Conservation (phyloP, 768 basidiomycete species). For the Lactarius quietus region DNA sequence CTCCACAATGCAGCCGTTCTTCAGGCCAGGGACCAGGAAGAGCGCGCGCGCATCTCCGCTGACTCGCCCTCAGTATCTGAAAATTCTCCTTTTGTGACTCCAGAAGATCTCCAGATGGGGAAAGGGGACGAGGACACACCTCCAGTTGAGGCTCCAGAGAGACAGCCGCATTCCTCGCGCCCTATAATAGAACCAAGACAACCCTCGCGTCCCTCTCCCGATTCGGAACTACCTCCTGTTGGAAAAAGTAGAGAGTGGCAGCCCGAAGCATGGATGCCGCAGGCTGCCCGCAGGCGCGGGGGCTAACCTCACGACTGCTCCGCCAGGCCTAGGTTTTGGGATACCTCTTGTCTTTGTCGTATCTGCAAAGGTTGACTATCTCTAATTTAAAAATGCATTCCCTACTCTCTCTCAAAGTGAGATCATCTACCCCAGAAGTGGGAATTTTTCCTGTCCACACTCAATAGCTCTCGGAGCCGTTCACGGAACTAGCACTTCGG, state of each 20-base stretch:
- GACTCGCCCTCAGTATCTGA: not conserved
- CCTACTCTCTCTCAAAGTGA: too few relatives aligned
- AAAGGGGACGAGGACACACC: not conserved
- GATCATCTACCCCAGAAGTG: not conserved
- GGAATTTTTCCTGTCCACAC: not conserved
- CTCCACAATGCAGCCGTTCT: slow-evolving; percentile 21
- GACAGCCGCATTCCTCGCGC: not conserved
- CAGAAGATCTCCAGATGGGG: not conserved
- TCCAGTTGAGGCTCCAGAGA: not conserved
- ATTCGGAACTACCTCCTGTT: slow-evolving; percentile 1
- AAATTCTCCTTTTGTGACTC: not conserved
- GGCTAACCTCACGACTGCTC: not conserved
- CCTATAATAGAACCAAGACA: not conserved
- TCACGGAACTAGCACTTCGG: not conserved
- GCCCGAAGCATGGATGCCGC: slow-evolving; percentile 22
- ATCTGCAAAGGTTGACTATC: not conserved
- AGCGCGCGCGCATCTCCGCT: slow-evolving; percentile 5
- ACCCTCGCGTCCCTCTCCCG: not conserved
- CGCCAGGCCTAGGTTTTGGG: not conserved
- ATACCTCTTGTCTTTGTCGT: not conserved
- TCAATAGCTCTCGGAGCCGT: not conserved
- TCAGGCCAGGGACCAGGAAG: slow-evolving; percentile 24
- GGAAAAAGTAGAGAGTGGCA: slow-evolving; percentile 21
- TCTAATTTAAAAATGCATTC: not conserved
- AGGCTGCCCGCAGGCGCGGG: not conserved